These are phyloP conservation scores for Malassezia sympodialis DNA, from an alignment of 1,284 basidiomycete species.

Conservation along the genomic window DNA sequence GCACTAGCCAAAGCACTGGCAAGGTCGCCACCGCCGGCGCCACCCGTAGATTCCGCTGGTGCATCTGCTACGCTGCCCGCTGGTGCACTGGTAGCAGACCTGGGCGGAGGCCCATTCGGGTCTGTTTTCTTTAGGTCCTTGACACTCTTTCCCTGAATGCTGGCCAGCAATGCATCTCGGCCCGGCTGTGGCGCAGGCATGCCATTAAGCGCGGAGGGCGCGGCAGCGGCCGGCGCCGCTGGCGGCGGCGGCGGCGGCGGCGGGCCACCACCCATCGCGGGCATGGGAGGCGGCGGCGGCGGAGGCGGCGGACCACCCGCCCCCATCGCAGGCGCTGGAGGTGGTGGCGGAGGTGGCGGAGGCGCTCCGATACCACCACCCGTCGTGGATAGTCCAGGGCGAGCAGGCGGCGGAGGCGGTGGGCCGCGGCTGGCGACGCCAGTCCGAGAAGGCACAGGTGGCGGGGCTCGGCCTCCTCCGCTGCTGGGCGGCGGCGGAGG, in stretches of 20 bases:
- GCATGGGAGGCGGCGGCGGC: slow-evolving; percentile 4
- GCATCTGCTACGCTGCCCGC: neutral
- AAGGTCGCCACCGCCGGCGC: slow-evolving; percentile 53
- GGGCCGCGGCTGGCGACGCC: neutral
- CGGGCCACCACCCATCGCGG: neutral
- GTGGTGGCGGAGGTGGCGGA: slow-evolving; percentile 5
- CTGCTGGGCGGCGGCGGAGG: neutral
- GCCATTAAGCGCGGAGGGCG: slow-evolving; percentile 14
- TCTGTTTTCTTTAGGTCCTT: slow-evolving; percentile 63
- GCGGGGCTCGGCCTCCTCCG: neutral
- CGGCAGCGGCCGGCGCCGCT: slow-evolving; percentile 45
- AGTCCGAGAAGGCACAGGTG: slow-evolving; percentile 7
- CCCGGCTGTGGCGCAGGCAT: slow-evolving; percentile 28
- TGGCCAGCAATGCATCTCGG: slow-evolving; percentile 58
- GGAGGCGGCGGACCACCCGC: slow-evolving; percentile 7
- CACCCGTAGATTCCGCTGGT: slow-evolving; percentile 17
- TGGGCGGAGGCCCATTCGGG: slow-evolving; percentile 16
- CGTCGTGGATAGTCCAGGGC: neutral
- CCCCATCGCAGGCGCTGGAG: neutral
- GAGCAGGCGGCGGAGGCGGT: slow-evolving; percentile 2
- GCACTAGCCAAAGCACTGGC: slow-evolving; percentile 62
- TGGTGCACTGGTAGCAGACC: neutral
- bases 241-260: slow-evolving; percentile 27
- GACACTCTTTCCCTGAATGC: slow-evolving; percentile 62
- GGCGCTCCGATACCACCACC: neutral